Evolutionary conservation across 148 eudicot species (phyloP).

Genomic region (Silene uniflora): DNA sequence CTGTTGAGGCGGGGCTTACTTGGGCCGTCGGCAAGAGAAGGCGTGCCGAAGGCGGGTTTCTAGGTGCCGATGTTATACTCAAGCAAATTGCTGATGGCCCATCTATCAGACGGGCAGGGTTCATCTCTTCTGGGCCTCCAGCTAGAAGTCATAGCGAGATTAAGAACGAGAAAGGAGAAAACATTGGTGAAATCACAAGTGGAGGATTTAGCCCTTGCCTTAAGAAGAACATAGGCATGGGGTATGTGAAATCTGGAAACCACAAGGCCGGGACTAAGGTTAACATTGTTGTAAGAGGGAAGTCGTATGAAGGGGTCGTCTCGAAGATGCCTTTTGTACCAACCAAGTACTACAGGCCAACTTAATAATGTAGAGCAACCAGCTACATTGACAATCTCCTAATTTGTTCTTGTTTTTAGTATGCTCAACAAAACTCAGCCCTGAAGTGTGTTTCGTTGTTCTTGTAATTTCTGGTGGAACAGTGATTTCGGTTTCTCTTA

Average conservation of each 20-base stretch:
- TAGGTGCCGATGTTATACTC: constrained; percentile 87
- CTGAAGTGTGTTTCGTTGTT: not conserved
- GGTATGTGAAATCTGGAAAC: constrained; percentile 85
- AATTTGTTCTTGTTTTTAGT: constrained; percentile 19
- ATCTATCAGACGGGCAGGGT: constrained; percentile 67
- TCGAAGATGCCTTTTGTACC: constrained; percentile 98
- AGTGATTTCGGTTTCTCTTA: not conserved
- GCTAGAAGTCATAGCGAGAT: constrained; percentile 97
- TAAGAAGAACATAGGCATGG: constrained; percentile 98
- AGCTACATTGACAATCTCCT: not conserved
- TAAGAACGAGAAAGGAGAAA: constrained; percentile 67
- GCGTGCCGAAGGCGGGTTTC: constrained; percentile 86
- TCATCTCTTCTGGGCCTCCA: constrained; percentile 82
- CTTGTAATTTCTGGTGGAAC: constrained; percentile 18
- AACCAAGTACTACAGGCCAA: constrained; percentile 85
- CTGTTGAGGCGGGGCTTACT: constrained; percentile 92
- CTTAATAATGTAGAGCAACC: constrained; percentile 23
- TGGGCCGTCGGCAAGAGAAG: constrained; percentile 99
- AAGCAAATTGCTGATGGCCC: constrained; percentile 88
- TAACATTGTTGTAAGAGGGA: constrained; percentile 70
- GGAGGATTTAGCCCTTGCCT: constrained; percentile 98
- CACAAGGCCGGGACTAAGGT: constrained; percentile 86
- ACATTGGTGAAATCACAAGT: constrained; percentile 90
- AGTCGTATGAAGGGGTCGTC: constrained; percentile 64
- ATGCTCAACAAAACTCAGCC: constrained; percentile 13